Conservation (phyloP, 2,329 filamentous ascomycete species). For the Penicillium polonicum region DNA sequence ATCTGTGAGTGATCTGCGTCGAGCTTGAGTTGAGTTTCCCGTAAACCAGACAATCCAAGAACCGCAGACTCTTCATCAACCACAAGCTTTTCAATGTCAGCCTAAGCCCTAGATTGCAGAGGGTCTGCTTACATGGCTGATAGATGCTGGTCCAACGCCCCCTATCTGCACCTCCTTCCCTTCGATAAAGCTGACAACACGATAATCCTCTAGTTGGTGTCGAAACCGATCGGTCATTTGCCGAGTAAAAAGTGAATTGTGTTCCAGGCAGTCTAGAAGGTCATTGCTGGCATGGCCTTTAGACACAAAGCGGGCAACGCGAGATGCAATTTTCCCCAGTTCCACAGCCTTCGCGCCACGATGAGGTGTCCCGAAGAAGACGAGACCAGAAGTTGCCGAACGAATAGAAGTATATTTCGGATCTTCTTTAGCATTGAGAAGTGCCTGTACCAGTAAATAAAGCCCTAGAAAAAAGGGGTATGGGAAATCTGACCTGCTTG, state of each 20-base stretch:
- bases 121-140: slow-evolving; percentile 31
- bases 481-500: slow-evolving; percentile 27
- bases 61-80: slow-evolving; percentile 39
- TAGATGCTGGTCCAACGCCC: slow-evolving; percentile 30
- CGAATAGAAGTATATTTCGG: slow-evolving; percentile 36
- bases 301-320: slow-evolving; percentile 34
- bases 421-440: slow-evolving; percentile 38
- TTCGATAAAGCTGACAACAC: slow-evolving; percentile 37
- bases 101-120: too few relatives aligned
- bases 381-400: slow-evolving; percentile 33
- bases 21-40: slow-evolving; percentile 37
- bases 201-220: slow-evolving; percentile 37
- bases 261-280: slow-evolving; percentile 29
- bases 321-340: slow-evolving; percentile 34
- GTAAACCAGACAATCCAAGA: slow-evolving; percentile 33
- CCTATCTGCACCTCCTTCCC: slow-evolving; percentile 32
- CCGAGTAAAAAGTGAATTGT: slow-evolving; percentile 33
- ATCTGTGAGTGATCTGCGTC: slow-evolving; percentile 39
- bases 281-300: slow-evolving; percentile 35
- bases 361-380: slow-evolving; percentile 39
- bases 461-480: too few relatives aligned
- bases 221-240: slow-evolving; percentile 36
- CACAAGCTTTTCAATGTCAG: slow-evolving; percentile 28
- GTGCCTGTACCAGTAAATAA: slow-evolving; percentile 20
- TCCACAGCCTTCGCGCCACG: slow-evolving; percentile 35